Conservation (phyloP, 805 yeast genomes). For the Wickerhamiella australiensis region DNA sequence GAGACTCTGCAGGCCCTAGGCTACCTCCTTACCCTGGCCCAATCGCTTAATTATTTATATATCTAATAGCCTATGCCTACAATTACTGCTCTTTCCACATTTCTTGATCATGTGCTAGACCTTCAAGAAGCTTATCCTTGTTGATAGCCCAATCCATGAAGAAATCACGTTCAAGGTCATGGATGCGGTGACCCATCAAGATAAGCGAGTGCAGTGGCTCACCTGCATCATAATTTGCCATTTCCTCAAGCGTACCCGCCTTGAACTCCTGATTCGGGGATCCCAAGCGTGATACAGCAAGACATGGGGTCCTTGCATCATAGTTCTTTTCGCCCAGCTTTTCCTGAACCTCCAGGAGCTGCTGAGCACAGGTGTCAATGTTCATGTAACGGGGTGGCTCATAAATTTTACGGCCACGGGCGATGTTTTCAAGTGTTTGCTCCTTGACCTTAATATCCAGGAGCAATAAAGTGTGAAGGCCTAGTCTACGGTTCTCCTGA, state of each 20-base stretch:
- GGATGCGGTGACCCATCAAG: slow-evolving; percentile 82
- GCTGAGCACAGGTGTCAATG: slow-evolving; percentile 78
- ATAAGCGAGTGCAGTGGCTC: slow-evolving; percentile 88
- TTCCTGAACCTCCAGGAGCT: slow-evolving; percentile 79
- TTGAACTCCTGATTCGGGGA: slow-evolving; percentile 70
- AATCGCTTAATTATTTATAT: neutral
- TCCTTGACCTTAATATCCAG: slow-evolving; percentile 94
- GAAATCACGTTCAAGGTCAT: slow-evolving; percentile 82
- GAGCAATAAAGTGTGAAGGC: slow-evolving; percentile 78
- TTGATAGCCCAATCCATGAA: slow-evolving; percentile 64
- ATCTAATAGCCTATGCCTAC: neutral
- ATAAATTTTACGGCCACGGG: slow-evolving; percentile 78
- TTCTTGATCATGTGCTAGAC: slow-evolving; percentile 33
- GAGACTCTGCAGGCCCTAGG: too few relatives aligned
- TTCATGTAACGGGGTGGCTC: slow-evolving; percentile 97
- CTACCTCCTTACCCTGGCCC: too few relatives aligned
- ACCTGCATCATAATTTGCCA: slow-evolving; percentile 78
- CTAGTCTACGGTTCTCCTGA: slow-evolving; percentile 78
- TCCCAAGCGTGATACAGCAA: slow-evolving; percentile 85
- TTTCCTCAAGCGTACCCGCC: slow-evolving; percentile 70
- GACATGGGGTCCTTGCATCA: slow-evolving; percentile 79
- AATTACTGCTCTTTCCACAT: slow-evolving; percentile 7
- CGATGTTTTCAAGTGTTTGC: slow-evolving; percentile 87
- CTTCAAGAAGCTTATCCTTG: slow-evolving; percentile 36
- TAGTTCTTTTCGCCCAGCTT: slow-evolving; percentile 64